These are phyloP conservation scores for Citrus hindsii DNA, from an alignment of 345 rosid genomes.

Conservation along the genomic window DNA sequence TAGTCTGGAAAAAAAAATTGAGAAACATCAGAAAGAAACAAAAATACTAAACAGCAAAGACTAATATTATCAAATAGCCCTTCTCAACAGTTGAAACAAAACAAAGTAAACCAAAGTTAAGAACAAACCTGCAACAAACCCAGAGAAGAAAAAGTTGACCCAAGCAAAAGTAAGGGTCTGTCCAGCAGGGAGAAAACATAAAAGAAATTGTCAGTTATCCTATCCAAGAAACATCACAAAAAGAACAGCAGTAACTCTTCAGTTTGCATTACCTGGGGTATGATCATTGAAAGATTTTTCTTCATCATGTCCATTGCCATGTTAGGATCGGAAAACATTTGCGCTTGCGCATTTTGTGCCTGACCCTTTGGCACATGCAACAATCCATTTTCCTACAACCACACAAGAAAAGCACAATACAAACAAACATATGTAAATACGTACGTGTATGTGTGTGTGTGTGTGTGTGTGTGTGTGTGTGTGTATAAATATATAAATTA, in stretches of 20 bases:
- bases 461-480: too few species aligned
- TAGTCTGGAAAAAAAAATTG: not conserved
- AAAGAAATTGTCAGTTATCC: slow-evolving; percentile 14
- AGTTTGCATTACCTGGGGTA: slow-evolving; percentile 71
- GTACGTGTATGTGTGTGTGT: too few species aligned
- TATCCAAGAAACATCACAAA: not conserved
- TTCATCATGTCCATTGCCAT: slow-evolving; percentile 99
- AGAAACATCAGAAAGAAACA: not conserved
- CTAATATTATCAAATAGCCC: not conserved
- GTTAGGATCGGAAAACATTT: slow-evolving; percentile 99
- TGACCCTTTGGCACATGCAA: slow-evolving; percentile 81
- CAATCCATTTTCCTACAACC: slow-evolving; percentile 84
- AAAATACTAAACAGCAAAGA: not conserved
- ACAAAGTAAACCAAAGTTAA: not conserved
- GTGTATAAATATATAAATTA: not conserved
- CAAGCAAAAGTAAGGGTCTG: slow-evolving; percentile 98
- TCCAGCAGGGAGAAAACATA: slow-evolving; percentile 18
- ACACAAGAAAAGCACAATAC: slow-evolving; percentile 1
- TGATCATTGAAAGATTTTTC: slow-evolving; percentile 97
- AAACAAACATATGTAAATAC: not conserved
- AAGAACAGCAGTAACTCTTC: not conserved
- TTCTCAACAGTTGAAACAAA: not conserved
- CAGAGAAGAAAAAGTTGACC: slow-evolving; percentile 99
- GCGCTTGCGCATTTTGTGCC: slow-evolving; percentile 86
- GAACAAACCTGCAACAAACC: slow-evolving; percentile 89